phyloP scores from a whole-genome alignment of 2,329 filamentous ascomycete genomes.

The Fusarium sp. region DNA sequence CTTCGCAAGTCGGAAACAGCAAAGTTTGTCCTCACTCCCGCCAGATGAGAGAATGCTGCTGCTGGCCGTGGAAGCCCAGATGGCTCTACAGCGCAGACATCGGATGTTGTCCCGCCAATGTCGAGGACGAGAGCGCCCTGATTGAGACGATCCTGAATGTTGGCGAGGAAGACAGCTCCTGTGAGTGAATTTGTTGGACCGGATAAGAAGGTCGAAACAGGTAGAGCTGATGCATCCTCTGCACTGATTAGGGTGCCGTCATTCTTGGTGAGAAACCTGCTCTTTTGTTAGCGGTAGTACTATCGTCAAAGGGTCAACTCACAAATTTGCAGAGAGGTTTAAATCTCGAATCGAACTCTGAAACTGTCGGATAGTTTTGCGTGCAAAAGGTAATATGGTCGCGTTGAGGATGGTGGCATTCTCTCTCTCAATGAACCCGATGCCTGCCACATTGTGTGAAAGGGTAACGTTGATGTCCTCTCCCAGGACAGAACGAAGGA shows the following conservation, averaged over 20 bases:
- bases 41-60: conserved; percentile 14
- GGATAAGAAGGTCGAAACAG: conserved; percentile 69
- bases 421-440: conserved; percentile 69
- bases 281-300: conserved; percentile 49
- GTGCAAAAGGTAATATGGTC: conserved; percentile 67
- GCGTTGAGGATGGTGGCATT: conserved; percentile 75
- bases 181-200: conserved; percentile 72
- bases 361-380: conserved; percentile 66
- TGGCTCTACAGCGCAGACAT: conserved; percentile 14
- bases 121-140: conserved; percentile 11
- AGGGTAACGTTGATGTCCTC: background rate
- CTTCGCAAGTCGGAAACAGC: conserved; percentile 12
- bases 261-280: conserved; percentile 71
- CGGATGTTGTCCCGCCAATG: conserved; percentile 23
- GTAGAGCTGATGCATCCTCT: conserved; percentile 62
- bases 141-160: background rate
- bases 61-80: conserved; percentile 19
- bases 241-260: conserved; percentile 69
- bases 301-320: background rate
- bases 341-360: conserved; percentile 61
- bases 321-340: conserved; percentile 36
- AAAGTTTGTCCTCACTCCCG: conserved; percentile 20
- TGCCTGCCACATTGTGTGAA: conserved; percentile 34
- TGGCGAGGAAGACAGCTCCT: conserved; percentile 54
- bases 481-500: background rate